These are phyloP conservation scores for Penicillium steckii DNA, from an alignment of 495 filamentous ascomycete genomes.

Conservation along the genomic window DNA sequence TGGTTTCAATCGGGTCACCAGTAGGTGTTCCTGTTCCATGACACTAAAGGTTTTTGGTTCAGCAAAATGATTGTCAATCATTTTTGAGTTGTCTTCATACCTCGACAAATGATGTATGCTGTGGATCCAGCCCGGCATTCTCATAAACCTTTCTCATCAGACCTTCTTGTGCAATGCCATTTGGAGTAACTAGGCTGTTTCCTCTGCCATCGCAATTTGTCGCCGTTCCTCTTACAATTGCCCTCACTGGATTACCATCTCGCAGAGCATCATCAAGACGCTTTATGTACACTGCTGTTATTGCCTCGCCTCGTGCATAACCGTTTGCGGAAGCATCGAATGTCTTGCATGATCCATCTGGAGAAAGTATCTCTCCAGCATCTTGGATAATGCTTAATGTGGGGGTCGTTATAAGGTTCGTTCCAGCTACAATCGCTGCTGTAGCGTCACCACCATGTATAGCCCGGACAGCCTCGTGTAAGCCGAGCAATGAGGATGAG, in stretches of 20 bases:
- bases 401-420: conserved; percentile 40
- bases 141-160: conserved; percentile 37
- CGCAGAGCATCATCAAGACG: conserved; percentile 6
- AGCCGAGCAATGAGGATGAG: conserved; percentile 23
- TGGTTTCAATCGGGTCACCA: conserved; percentile 44
- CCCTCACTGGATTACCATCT: conserved; percentile 37
- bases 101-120: too few relatives aligned
- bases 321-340: conserved; percentile 64
- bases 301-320: conserved; percentile 59
- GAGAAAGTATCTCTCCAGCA: conserved; percentile 28
- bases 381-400: conserved; percentile 26
- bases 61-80: too few relatives aligned
- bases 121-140: neutral
- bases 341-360: conserved; percentile 44
- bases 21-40: conserved; percentile 33
- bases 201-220: conserved; percentile 34
- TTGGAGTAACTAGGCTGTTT: conserved; percentile 24
- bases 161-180: conserved; percentile 22
- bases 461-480: conserved; percentile 26
- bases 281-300: conserved; percentile 37
- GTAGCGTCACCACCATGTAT: conserved; percentile 19
- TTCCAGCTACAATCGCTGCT: conserved; percentile 48
- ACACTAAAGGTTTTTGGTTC: conserved; percentile 23
- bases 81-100: conserved; percentile 19
- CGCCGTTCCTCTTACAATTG: conserved; percentile 32